A percentile compares a stretch with the other conserved stretches of the same genome.
phyloP scores from a whole-genome alignment of 441 rosid genomes.

The Arabidopsis hybrid region DNA sequence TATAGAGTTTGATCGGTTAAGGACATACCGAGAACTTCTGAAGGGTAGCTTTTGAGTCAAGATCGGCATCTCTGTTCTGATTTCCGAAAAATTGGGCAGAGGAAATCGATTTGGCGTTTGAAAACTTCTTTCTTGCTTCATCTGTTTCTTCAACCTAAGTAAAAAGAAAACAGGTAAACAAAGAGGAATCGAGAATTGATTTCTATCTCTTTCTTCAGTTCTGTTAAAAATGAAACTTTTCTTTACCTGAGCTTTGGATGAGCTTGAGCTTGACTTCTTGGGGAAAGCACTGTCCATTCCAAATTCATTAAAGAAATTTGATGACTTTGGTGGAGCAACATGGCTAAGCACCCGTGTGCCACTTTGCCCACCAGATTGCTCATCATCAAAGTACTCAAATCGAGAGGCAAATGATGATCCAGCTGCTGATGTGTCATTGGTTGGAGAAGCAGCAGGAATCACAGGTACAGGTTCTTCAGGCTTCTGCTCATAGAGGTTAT shows the following conservation, averaged over 20 bases:
- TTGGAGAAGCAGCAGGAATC: slow-evolving; percentile 54
- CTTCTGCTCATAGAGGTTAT: slow-evolving; percentile 90
- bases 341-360: slow-evolving; percentile 82
- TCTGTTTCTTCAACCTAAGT: slow-evolving; percentile 82
- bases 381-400: slow-evolving; percentile 82
- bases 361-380: slow-evolving; percentile 58
- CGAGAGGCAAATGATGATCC: slow-evolving; percentile 73
- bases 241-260: slow-evolving; percentile 72
- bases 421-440: slow-evolving; percentile 50
- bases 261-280: slow-evolving; percentile 67
- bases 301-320: slow-evolving; percentile 78
- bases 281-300: slow-evolving; percentile 87
- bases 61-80: slow-evolving; percentile 57
- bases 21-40: slow-evolving; percentile 85
- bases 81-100: slow-evolving; percentile 89
- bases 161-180: slow-evolving; percentile 23
- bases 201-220: neutral
- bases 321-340: slow-evolving; percentile 94
- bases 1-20: slow-evolving; percentile 5
- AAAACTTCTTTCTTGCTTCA: slow-evolving; percentile 94
- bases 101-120: slow-evolving; percentile 93
- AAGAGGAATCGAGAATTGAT: neutral
- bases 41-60: slow-evolving; percentile 79
- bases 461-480: slow-evolving; percentile 84
- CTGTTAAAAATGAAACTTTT: slow-evolving; percentile 5